Base-by-base conservation (phyloP, 139 green algal species). In the Ettlia oleoabundans region DNA sequence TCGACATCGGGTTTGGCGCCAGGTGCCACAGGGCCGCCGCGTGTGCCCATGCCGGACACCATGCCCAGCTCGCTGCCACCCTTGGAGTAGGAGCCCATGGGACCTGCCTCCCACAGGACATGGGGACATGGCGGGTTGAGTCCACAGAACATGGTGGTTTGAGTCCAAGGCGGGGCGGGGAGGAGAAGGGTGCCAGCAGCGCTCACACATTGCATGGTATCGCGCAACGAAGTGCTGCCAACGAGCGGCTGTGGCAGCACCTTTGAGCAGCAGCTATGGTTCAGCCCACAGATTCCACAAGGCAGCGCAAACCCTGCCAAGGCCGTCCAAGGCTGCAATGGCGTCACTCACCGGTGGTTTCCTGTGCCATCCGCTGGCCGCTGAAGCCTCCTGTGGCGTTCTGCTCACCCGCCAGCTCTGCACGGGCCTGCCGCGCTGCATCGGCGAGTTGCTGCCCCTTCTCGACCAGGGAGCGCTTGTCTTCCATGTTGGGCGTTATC, bases 301-400 rank as follows among this genome's bases (percentile, higher is more conserved):
- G n/a, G n/a, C n/a, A n/a, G n/a, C n/a, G n/a, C n/a, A n/a, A n/a
- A n/a, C n/a, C n/a, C n/a, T n/a, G n/a, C n/a, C n/a, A n/a, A n/a
- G n/a, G n/a, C n/a, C n/a, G n/a, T n/a, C n/a, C n/a, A n/a, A n/a
- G n/a, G n/a, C n/a, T n/a, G n/a, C n/a, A n/a, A n/a, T n/a, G n/a
- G n/a, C n/a, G n/a, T n/a, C n/a, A n/a, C 71, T 18, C 33, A 43
- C 71, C 71, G 9, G 71, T 78, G 30, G 71, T 78, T 21, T 78
- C 71, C 71, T 78, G 71, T 19, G 47, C 22, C 43, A 78, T 22
- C 8, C 47, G 52, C 52, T 80, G 52, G 35, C 73, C 73, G 7
- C 52, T 38, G 33, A 67, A 38, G 9, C 52, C 53, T 24, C 52
- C 53, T 19, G 35, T n/a, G n/a, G 41, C 41, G 4, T 22, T 5